These are phyloP conservation scores for Acanthamoeba quina DNA, from an alignment of 208 protist species.

Conservation along the genomic window DNA sequence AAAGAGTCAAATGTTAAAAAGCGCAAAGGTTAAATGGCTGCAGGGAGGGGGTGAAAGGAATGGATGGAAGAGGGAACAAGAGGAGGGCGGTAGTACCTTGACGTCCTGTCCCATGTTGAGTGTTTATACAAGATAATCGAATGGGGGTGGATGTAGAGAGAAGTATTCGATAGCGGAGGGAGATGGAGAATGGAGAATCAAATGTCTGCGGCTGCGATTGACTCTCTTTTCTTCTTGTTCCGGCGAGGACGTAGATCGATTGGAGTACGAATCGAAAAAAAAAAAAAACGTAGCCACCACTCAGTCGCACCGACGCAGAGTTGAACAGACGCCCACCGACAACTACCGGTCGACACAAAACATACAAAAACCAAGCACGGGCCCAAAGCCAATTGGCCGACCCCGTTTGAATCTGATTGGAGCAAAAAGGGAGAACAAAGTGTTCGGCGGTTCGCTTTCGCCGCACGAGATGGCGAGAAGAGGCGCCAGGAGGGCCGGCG, in stretches of 20 bases:
- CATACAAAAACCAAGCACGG: neutral
- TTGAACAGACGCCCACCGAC: conserved; percentile 23
- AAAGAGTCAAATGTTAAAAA: neutral
- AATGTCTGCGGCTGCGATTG: neutral
- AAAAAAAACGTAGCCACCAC: neutral
- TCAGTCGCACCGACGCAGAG: conserved; percentile 3
- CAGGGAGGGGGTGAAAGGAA: neutral
- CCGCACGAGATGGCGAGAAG: too few species aligned
- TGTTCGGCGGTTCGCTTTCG: neutral
- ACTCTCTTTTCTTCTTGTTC: neutral
- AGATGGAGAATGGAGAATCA: neutral
- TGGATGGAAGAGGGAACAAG: neutral
- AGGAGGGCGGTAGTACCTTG: neutral
- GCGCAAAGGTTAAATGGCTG: neutral
- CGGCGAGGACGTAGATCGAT: neutral
- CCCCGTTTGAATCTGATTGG: neutral
- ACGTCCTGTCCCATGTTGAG: conserved; percentile 19
- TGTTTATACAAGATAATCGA: conserved; percentile 20
- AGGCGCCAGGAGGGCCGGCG: neutral
- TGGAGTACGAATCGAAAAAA: neutral
- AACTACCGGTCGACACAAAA: neutral
- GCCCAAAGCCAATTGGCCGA: neutral
- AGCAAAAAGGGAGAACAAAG: neutral
- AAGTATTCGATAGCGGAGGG: neutral
- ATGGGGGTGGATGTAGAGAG: neutral